Base-by-base conservation (phyloP, 2,329 filamentous ascomycete species). In the Ophiostoma ulmi region DNA sequence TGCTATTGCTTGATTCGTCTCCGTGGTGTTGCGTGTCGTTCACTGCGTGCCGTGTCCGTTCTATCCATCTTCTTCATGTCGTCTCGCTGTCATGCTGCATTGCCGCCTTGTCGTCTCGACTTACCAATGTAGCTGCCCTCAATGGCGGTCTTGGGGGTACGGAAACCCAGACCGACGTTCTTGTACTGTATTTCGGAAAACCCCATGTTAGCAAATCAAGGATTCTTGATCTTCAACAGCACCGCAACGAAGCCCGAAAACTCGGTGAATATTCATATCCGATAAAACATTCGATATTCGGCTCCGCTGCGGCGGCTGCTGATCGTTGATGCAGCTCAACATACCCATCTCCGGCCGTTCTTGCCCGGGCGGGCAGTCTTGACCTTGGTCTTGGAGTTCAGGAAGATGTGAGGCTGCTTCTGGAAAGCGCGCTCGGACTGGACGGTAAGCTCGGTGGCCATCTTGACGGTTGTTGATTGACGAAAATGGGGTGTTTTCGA, bases 361-460 rank as follows among this genome's bases (percentile, higher is more conserved):
- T 97, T 96, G 83, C 93, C 93, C 79, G 91, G 91, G 83, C 90
- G 90, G 84, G 86, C 86, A 83, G 91, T 92, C 85, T 91, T 90
- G 82, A 89, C 85, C 88, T 93, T 93, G 83, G 87, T 86, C 91
- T 99, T 99, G 82, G 91, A 88, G 91, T 98, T 97, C 81, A 92
- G 90, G 92, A 98, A 99, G 89, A 99, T 97, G 86, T 99, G 95
- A 84, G 95, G 95, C 90, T 99, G 94, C 91, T 99, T 99, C 87
- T 98, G 95, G 92, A 92, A 99, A 89, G 95, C 95, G 88, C 95
- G 94, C 91, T 99, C 95, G 83, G 93, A 96, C 91, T 99, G 95
- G 85, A 99, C 95, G 84, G 93, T 97, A 87, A 97, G 89, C 88
- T 97, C 93, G 89, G 93, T 97, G 83, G 93, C 93, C 93, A 97